Base-by-base conservation (phyloP, 2,329 filamentous ascomycete genomes). In the Phoma sp. region DNA sequence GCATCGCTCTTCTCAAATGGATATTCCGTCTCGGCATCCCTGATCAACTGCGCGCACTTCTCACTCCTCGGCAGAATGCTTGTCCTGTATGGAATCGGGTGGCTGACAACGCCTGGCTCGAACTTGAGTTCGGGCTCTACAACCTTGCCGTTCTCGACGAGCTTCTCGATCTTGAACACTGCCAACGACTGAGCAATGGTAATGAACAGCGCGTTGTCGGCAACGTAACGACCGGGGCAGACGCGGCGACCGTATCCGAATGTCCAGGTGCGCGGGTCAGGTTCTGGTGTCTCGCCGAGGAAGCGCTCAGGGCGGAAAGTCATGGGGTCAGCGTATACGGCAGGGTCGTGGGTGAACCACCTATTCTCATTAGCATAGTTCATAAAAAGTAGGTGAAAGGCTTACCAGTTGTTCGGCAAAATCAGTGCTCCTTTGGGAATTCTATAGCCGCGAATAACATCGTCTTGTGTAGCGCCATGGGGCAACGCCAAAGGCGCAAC, bases 241-340 rank as follows among this genome's bases (percentile, higher is more conserved):
- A 79, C 68, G 4, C 76, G 74, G 1, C 78, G 71, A 5, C 78
- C 77, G 51, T 73, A 80, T 5, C 78, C 78, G 36, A 79, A 77
- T 4, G 60, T 67, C 28, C 59, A 67, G 1, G 54, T 64, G 2
- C 67, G 63, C 2, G 77, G 77, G 51, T 80, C 76, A 4, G 71
- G 72, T 46, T 81, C 76, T 1, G 76, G 67, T 0, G 59, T 60
- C 0, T 62, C 59, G 0, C 50, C 53, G 0, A 81, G 61, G 65
- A 77, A 80, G 1, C 80, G 75, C 26, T 79, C 76, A 0, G 80
- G 80, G 1, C 74, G 72, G 66, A 82, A 83, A 0, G n/a, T 17
- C 57, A 69, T 71, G 0, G 77, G 76, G 2, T 75, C 63, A 0
- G 66, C 57, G 42, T 79, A 79, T 0, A 71, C 58, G 1, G 61